Evolutionary conservation across 495 filamentous ascomycete genomes (phyloP).

Genomic region (Terfezia boudieri): DNA sequence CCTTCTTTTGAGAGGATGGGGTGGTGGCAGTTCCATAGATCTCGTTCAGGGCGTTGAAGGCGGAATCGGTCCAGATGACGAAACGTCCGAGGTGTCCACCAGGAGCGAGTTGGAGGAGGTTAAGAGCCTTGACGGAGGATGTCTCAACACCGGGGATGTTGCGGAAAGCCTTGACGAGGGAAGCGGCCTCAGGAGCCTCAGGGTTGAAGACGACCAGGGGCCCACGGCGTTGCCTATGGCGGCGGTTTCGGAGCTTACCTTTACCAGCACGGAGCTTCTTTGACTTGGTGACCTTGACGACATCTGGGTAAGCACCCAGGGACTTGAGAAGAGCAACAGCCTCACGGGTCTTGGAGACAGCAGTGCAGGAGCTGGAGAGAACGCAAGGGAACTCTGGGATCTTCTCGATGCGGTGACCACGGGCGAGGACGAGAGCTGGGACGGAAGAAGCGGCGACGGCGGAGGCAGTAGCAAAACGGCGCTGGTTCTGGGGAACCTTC

Average conservation of each 20-base stretch:
- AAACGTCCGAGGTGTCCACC: conserved; percentile 98
- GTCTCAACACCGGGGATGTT: conserved; percentile 98
- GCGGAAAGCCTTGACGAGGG: conserved; percentile 79
- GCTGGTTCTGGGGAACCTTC: conserved; percentile 96
- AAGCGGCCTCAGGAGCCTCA: conserved; percentile 63
- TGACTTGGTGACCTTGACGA: conserved; percentile 82
- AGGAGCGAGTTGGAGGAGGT: conserved; percentile 95
- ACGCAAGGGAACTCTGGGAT: conserved; percentile 95
- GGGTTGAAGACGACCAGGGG: conserved; percentile 92
- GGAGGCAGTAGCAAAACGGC: conserved; percentile 92
- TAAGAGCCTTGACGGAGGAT: conserved; percentile 76
- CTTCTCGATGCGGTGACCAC: conserved; percentile 79
- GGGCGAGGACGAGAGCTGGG: conserved; percentile 80
- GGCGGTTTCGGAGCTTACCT: conserved; percentile 87
- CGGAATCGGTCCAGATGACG: conserved; percentile 93
- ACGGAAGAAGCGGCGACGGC: conserved; percentile 90
- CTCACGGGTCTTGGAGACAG: conserved; percentile 68
- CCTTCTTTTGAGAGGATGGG: conserved; percentile 79
- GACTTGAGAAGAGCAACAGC: conserved; percentile 71
- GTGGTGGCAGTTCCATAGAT: conserved; percentile 83
- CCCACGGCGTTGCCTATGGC: conserved; percentile 89
- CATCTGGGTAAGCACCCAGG: conserved; percentile 68
- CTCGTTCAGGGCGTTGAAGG: conserved; percentile 82
- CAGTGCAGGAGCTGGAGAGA: conserved; percentile 55
- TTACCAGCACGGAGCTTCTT: conserved; percentile 92